Evolutionary conservation across 73 alveolate genomes (phyloP).

Genomic region (Paramecium sexaurelia): DNA sequence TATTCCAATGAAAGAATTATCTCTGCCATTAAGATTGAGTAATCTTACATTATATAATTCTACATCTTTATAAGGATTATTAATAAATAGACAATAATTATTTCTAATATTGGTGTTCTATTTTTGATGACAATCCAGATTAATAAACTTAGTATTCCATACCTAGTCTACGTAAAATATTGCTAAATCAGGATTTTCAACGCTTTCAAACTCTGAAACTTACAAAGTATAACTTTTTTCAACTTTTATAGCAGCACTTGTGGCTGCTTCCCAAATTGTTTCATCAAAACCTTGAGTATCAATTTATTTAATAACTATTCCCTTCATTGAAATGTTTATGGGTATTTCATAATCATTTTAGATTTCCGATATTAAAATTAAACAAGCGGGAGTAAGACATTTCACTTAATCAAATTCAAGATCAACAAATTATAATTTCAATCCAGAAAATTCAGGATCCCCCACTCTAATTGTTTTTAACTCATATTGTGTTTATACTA

Average conservation of each 20-base stretch:
- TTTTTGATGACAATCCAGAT: not conserved
- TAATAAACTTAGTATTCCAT: not conserved
- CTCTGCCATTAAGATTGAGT: not conserved
- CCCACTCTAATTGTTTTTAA: not conserved
- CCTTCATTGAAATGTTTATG: not conserved
- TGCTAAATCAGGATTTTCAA: not conserved
- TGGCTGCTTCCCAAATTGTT: not conserved
- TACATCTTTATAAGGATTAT: not conserved
- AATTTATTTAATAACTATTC: not conserved
- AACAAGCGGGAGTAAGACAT: not conserved
- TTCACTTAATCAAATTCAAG: not conserved
- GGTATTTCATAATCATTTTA: not conserved
- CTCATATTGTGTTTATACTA: not conserved
- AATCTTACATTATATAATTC: not conserved
- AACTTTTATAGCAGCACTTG: not conserved
- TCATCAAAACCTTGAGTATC: not conserved
- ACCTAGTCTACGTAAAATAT: not conserved
- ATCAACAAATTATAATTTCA: not conserved
- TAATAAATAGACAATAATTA: not conserved
- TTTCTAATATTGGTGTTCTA: not conserved
- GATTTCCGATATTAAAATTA: not conserved
- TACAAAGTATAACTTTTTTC: not conserved
- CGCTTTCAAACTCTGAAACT: not conserved
- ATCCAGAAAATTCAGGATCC: not conserved
- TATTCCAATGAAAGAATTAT: conserved; percentile 4